A percentile compares a stretch with the other conserved stretches of the same genome.
phyloP scores from a whole-genome alignment of 2,329 filamentous ascomycete species.

The Cytospora piceicola region DNA sequence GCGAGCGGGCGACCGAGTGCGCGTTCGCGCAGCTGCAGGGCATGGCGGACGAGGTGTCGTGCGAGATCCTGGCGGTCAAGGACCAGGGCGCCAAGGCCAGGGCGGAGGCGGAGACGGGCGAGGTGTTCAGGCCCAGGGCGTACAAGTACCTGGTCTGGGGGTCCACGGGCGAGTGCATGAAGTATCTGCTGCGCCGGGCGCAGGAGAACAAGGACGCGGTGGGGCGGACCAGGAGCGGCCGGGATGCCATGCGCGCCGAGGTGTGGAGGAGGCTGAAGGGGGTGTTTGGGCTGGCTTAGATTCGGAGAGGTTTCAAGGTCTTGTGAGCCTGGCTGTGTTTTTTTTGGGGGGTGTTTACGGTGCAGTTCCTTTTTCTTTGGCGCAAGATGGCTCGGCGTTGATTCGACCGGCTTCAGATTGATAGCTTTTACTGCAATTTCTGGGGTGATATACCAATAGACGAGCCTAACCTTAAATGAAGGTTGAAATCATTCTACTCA shows the following conservation, averaged over 20 bases:
- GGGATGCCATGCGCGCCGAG: constrained; percentile 67
- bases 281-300: constrained; percentile 43
- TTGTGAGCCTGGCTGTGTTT: not conserved
- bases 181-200: constrained; percentile 74
- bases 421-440: not conserved
- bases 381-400: not conserved
- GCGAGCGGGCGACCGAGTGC: constrained; percentile 47
- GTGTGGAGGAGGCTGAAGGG: constrained; percentile 58
- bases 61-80: constrained; percentile 51
- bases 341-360: constrained; percentile 12
- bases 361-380: not conserved
- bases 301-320: not conserved
- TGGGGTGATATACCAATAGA: not conserved
- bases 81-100: constrained; percentile 1
- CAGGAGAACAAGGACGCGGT: constrained; percentile 77
- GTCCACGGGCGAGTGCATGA: constrained; percentile 78
- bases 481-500: too few species aligned
- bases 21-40: constrained; percentile 84
- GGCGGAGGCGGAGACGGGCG: constrained; percentile 21
- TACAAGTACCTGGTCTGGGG: constrained; percentile 75
- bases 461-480: not conserved
- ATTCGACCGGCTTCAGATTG: constrained; percentile 28
- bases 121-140: constrained; percentile 41
- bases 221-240: constrained; percentile 62
- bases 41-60: constrained; percentile 93